Evolutionary conservation across 192 early-diverging fungal species (phyloP).

Genomic region (Backusella parvicylindrica): DNA sequence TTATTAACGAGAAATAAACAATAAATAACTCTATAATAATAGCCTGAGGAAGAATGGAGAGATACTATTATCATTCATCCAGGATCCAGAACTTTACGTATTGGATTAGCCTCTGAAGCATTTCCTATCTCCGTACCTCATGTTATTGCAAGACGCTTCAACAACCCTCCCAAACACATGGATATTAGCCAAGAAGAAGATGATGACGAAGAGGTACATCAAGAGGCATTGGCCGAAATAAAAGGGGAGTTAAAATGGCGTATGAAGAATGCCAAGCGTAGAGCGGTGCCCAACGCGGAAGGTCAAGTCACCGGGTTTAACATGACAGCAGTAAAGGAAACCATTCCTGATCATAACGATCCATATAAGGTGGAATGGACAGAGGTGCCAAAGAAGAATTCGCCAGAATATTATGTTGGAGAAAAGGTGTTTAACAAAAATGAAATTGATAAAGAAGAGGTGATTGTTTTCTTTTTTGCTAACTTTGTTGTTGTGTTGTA

Average conservation of each 20-base stretch:
- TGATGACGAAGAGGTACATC: slow-evolving; percentile 12
- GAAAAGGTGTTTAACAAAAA: slow-evolving; percentile 48
- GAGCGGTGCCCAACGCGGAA: slow-evolving; percentile 71
- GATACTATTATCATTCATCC: slow-evolving; percentile 86
- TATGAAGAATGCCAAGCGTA: slow-evolving; percentile 79
- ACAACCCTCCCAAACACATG: slow-evolving; percentile 10
- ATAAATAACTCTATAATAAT: not conserved
- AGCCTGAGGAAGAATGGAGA: slow-evolving; percentile 50
- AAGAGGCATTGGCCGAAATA: slow-evolving; percentile 42
- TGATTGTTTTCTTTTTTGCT: too few species aligned
- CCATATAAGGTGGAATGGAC: slow-evolving; percentile 91
- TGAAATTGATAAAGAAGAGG: not conserved
- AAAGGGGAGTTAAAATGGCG: slow-evolving; percentile 70
- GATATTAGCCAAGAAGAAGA: slow-evolving; percentile 31
- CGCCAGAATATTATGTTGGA: slow-evolving; percentile 44
- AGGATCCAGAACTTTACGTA: slow-evolving; percentile 76
- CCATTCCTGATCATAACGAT: slow-evolving; percentile 86
- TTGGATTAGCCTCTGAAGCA: slow-evolving; percentile 82
- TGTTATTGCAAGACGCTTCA: slow-evolving; percentile 68
- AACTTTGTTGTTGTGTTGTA: not conserved
- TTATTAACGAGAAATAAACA: not conserved
- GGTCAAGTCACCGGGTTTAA: slow-evolving; percentile 75
- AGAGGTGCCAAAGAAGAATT: slow-evolving; percentile 39
- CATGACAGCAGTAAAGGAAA: slow-evolving; percentile 54
- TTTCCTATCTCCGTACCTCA: slow-evolving; percentile 76